Evolutionary conservation across 257 asterid species (phyloP), one percentile per base, ranked within the genome.

Genomic region (Jaltomata sinuosa): DNA sequence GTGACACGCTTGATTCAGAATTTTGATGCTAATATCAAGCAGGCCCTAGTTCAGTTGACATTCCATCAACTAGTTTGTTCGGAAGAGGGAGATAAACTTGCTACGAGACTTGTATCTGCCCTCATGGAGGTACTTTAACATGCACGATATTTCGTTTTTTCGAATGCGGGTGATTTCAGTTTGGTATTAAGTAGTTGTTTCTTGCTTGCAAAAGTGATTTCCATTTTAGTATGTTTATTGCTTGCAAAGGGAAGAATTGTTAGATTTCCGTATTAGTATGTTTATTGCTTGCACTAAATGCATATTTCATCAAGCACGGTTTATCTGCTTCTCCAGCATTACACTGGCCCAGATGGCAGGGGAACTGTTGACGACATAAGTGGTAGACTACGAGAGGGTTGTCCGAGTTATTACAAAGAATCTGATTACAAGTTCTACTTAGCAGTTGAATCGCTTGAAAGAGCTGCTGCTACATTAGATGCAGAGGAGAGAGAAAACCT

Each of bases 291-390:
- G 84, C 72, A 61, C 61, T 49, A 9, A 82, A 76, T 45, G 62
- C 71, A 54, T 79, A 50, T 61, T 55, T 86, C 91, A 93, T 83
- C 85, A 91, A 59, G 85, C 18, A 67, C 25, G 25, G 69, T 22
- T 89, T 82, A 81, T 88, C 82, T 87, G 71, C 84, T 65, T 87
- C 85, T 90, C 93, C 96, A 96, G 99, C 91, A 92, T 86, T 96
- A 96, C 86, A 96, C 98, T 86, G 97, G 98, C 84, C 95, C 98
- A 89, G 98, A 91, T 88, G 98, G 98, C 91, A 92, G 97, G 95
- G 99, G 99, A 85, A 93, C 98, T 55, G 98, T 96, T 67, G 98
- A 96, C 88, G 99, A 96, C 84, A 91, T 96, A 79, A 96, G 99
- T 87, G 92, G 89, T 79, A 92, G 92, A 87, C 87, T 96, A 80